Evolutionary conservation across 805 yeast genomes (phyloP), one percentile per base, ranked within the genome.

Genomic region (Brettanomyces anomalus): DNA sequence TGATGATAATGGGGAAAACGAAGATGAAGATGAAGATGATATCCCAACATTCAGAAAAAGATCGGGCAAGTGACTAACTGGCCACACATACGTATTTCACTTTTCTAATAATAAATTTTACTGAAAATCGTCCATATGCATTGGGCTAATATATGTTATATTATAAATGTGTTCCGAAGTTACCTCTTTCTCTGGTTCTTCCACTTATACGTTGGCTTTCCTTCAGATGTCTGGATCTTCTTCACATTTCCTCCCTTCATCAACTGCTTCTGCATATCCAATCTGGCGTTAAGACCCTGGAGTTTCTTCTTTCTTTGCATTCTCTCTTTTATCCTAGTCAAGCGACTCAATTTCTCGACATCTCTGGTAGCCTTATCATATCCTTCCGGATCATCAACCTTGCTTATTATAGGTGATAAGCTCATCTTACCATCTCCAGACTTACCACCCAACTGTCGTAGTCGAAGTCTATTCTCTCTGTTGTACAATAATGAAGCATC

Each of bases 191-290:
- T 74, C 56, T 77, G 78, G 52, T 76, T 82, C 59, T 81, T 85
- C 95, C 97, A 90, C 65, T 86, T 86, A 66, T 76, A 93, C 3
- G 72, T 69, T 0, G 76, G 74, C 44, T 74, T 73, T 4, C 97
- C 97, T 30, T 76, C 72, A 14, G 71, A 66, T 44, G 72, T 82
- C 3, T 72, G 68, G 4, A 82, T 60, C 67, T 88, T 88, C 72
- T 81, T 84, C 65, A 85, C 85, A 47, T 79, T 77, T 0, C 97
- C 97, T 50, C 80, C 83, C 60, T 86, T 86, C 95, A 90, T 87
- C 43, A 88, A 72, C 56, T 89, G 95, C 47, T 84, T 77, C 54
- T 88, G 94, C 44, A 76, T 53, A 44, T 83, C 85, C 78, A 89
- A 78, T 54, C 79, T 76, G 35, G 71, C 71, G 55, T 86, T 82